These are phyloP conservation scores for Penicillium olsonii DNA, from an alignment of 2,329 filamentous ascomycete genomes.

Conservation along the genomic window DNA sequence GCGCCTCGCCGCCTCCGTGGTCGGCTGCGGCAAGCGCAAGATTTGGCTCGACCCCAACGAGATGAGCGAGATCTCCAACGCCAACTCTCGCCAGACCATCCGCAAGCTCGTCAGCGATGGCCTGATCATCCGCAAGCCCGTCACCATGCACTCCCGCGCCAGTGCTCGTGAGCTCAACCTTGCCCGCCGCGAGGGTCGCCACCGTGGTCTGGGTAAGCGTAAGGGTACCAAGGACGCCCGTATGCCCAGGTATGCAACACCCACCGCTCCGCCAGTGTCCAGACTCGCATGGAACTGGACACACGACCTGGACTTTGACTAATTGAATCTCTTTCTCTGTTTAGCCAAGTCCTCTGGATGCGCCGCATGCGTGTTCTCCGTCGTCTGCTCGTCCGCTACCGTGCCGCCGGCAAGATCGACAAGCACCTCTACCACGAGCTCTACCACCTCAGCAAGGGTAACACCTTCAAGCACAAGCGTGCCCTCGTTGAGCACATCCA, in stretches of 20 bases:
- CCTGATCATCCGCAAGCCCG: conserved; percentile 99
- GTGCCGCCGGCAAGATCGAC: conserved; percentile 99
- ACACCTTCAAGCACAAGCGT: conserved; percentile 99
- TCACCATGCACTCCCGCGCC: conserved; percentile 98
- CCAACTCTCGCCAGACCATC: conserved; percentile 99
- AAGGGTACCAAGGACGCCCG: conserved; percentile 99
- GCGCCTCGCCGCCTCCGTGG: conserved; percentile 97
- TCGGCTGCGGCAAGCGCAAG: conserved; percentile 99
- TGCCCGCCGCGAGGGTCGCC: conserved; percentile 90
- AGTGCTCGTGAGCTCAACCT: conserved; percentile 94
- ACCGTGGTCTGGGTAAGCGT: conserved; percentile 99
- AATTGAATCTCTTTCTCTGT: conserved; percentile 28
- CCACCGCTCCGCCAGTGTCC: background rate
- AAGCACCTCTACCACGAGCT: conserved; percentile 99
- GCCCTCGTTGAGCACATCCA: conserved; percentile 99
- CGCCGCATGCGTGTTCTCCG: conserved; percentile 98
- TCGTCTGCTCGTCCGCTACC: conserved; percentile 99
- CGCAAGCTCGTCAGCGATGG: conserved; percentile 99
- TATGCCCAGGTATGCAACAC: conserved; percentile 82
- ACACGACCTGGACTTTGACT: conserved; percentile 17
- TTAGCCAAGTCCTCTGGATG: conserved; percentile 98
- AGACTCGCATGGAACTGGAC: too few relatives aligned
- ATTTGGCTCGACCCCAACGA: conserved; percentile 99
- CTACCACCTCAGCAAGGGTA: conserved; percentile 99
- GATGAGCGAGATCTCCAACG: conserved; percentile 98